Evolutionary conservation across 2,329 filamentous ascomycete genomes (phyloP), one percentile per base, ranked within the genome.

Genomic region (Fusarium hostae): DNA sequence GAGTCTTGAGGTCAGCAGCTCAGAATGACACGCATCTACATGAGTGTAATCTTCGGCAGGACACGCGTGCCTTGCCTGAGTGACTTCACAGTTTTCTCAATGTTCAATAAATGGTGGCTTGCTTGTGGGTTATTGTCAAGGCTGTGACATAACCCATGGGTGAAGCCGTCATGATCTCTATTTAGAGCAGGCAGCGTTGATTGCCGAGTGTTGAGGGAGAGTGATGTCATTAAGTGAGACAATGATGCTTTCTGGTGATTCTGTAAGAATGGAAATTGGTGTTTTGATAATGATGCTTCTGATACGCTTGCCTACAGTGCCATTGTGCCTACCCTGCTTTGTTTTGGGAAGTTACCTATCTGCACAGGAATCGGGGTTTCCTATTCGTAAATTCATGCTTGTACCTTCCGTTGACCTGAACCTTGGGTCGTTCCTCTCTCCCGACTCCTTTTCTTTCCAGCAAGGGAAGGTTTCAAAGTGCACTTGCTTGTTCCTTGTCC

Each of bases 1-100:
- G 66, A 69, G 74, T 63, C 48, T 66, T 32, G 54, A 64, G 54
- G 69, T 70, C 63, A 74, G 59, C 63, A 63, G 66, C 39, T 59
- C 57, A 65, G 59, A 59, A 68, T 67, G 44, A 61, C 57, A 66
- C 66, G 45, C 70, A 65, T 54, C 30, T 47, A 48, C 40, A 47
- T 67, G 35, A 24, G 35, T 52, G 63, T 41, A 43, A 44, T 45
- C 13, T 35, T 57, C 69, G 60, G 67, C 37, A 59, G 57, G 68
- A 71, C 44, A 63, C 51, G 35, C 61, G 35, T 41, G 60, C 60
- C 7, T 34, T 40, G 18, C 22, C 18, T 24, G 24, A n/a, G n/a
- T 48, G 18, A 28, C 48, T 40, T 52, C 18, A 16, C 24, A 28
- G 34, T 28, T 20, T 26, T 4, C 2, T 7, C 10, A 26, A 26